Conservation (phyloP, 1,139 yeast species). For the Casaregolazyma lundiana region DNA sequence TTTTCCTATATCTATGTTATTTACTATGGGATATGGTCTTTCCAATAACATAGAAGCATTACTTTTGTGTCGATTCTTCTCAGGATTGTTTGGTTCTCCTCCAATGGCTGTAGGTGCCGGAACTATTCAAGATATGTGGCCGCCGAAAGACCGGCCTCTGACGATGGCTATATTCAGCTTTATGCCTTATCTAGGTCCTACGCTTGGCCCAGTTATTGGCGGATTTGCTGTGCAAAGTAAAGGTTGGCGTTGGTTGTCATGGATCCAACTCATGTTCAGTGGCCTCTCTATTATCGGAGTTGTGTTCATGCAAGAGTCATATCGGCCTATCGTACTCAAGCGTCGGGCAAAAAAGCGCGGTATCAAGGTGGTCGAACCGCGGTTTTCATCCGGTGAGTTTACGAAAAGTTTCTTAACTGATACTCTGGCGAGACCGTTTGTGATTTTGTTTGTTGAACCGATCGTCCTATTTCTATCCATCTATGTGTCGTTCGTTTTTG, state of each 20-base stretch:
- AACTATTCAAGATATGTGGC: constrained; percentile 52
- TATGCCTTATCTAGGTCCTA: constrained; percentile 58
- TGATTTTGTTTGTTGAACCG: constrained; percentile 13
- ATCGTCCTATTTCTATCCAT: constrained; percentile 31
- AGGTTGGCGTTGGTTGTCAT: constrained; percentile 75
- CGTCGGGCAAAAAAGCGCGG: constrained; percentile 27
- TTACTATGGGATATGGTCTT: constrained; percentile 37
- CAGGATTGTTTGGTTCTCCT: constrained; percentile 63
- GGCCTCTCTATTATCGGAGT: constrained; percentile 40
- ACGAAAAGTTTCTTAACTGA: constrained; percentile 24
- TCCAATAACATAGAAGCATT: constrained; percentile 43
- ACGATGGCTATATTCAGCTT: constrained; percentile 10
- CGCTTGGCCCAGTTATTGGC: constrained; percentile 76
- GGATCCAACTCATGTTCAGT: constrained; percentile 70
- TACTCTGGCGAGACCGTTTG: constrained; percentile 10
- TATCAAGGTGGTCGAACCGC: constrained; percentile 1
- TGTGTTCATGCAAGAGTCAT: constrained; percentile 26
- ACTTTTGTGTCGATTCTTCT: constrained; percentile 53
- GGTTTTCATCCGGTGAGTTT: constrained; percentile 17
- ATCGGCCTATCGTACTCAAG: constrained; percentile 20
- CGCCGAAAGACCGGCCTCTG: constrained; percentile 10
- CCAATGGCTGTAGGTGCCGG: constrained; percentile 65
- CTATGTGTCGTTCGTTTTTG: constrained; percentile 50
- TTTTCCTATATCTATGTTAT: constrained; percentile 35
- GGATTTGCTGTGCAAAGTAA: constrained; percentile 66